Percentiles rank a stretch among this genome's conserved stretches.
Evolutionary conservation across 768 basidiomycete species (phyloP).

Genomic region (Phanerochaete sordida): DNA sequence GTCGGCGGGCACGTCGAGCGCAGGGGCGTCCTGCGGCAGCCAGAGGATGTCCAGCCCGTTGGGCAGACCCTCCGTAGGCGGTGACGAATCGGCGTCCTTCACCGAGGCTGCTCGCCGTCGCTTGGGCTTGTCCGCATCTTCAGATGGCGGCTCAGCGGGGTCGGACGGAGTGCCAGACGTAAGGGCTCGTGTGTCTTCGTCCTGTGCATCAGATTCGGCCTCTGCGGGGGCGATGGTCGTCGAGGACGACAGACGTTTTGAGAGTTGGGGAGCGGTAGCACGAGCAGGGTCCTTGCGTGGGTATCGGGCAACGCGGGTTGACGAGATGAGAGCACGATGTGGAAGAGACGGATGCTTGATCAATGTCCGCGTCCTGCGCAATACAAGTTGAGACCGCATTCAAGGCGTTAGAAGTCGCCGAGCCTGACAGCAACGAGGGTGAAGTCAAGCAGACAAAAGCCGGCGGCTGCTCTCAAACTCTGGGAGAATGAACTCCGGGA

Average conservation of each 20-base stretch:
- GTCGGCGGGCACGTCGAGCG: background rate
- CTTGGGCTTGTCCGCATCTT: constrained; percentile 37
- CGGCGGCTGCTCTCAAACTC: background rate
- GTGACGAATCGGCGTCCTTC: constrained; percentile 18
- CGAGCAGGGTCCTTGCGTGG: constrained; percentile 27
- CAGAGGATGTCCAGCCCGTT: constrained; percentile 58
- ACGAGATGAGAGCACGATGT: constrained; percentile 27
- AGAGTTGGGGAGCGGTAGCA: constrained; percentile 18
- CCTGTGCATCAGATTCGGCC: constrained; percentile 12
- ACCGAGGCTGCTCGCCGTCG: constrained; percentile 31
- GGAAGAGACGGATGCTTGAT: constrained; percentile 23
- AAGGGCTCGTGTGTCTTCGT: background rate
- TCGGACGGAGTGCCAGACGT: constrained; percentile 16
- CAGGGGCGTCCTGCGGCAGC: constrained; percentile 36
- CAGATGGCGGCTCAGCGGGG: constrained; percentile 24
- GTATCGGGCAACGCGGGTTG: constrained; percentile 26
- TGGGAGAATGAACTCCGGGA: background rate
- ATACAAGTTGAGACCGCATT: constrained; percentile 36
- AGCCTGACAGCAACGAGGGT: background rate
- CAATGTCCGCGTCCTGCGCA: constrained; percentile 31
- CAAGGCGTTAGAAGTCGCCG: constrained; percentile 15
- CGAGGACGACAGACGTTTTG: constrained; percentile 33
- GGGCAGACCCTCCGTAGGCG: constrained; percentile 45
- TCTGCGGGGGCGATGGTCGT: constrained; percentile 18
- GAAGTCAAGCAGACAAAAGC: background rate